phyloP scores from a whole-genome alignment of 805 yeast genomes.

The Metschnikowia bowlesiae region DNA sequence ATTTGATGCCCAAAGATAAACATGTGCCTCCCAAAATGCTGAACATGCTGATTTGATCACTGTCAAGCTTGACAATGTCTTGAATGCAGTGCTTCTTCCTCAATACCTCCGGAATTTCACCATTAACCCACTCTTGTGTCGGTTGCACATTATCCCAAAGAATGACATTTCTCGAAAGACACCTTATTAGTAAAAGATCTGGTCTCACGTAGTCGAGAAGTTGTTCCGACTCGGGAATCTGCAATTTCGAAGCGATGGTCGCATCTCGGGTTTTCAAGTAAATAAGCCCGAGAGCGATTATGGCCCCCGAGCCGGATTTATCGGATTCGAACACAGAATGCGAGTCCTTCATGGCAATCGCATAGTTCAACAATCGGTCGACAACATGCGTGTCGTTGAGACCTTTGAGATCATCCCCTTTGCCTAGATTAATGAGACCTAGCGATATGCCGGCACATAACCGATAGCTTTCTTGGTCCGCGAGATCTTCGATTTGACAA shows the following conservation, averaged over 20 bases:
- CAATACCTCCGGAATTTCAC: slow-evolving; percentile 50
- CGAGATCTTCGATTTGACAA: slow-evolving; percentile 48
- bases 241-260: slow-evolving; percentile 56
- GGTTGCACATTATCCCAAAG: slow-evolving; percentile 64
- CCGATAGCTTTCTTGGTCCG: slow-evolving; percentile 74
- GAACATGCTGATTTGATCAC: slow-evolving; percentile 59
- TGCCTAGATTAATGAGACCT: slow-evolving; percentile 80
- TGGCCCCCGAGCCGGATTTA: slow-evolving; percentile 68
- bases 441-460: slow-evolving; percentile 84
- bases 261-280: slow-evolving; percentile 63
- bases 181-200: slow-evolving; percentile 63
- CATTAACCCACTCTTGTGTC: slow-evolving; percentile 50
- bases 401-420: slow-evolving; percentile 58
- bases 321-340: slow-evolving; percentile 57
- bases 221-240: slow-evolving; percentile 56
- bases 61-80: slow-evolving; percentile 34
- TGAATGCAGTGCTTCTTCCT: slow-evolving; percentile 24
- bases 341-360: slow-evolving; percentile 57
- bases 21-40: slow-evolving; percentile 72
- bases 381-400: slow-evolving; percentile 60
- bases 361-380: slow-evolving; percentile 54
- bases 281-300: slow-evolving; percentile 69
- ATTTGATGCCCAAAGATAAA: slow-evolving; percentile 67
- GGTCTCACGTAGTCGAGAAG: slow-evolving; percentile 73
- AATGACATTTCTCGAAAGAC: slow-evolving; percentile 60